Conservation (phyloP, 495 filamentous ascomycete species). For the Trichoderma virens region DNA sequence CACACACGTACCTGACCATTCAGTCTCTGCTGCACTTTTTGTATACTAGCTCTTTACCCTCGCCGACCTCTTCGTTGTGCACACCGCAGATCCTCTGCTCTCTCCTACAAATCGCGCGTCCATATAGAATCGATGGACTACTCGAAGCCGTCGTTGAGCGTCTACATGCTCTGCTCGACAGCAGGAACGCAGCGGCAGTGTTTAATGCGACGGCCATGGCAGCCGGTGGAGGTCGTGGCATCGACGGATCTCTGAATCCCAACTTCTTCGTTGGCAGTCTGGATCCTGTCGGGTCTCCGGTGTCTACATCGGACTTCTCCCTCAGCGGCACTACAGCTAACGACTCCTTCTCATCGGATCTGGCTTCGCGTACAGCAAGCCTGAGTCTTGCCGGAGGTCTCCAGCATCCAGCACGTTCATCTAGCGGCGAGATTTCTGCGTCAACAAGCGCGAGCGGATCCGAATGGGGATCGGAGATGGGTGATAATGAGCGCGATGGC, state of each 20-base stretch:
- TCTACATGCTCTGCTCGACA: constrained; percentile 83
- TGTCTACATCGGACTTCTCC: constrained; percentile 19
- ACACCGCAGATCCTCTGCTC: constrained; percentile 94
- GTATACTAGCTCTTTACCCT: constrained; percentile 82
- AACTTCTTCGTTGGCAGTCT: constrained; percentile 32
- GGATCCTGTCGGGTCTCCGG: constrained; percentile 11
- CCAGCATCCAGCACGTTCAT: constrained; percentile 19
- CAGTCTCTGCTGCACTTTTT: constrained; percentile 84
- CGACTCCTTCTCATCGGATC: constrained; percentile 15
- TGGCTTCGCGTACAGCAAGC: constrained; percentile 17
- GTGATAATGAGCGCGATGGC: constrained; percentile 25
- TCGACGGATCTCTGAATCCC: constrained; percentile 41
- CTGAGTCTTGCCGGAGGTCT: constrained; percentile 35
- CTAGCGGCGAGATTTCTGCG: constrained; percentile 42
- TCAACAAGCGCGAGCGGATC: constrained; percentile 39
- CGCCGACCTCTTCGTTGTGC: constrained; percentile 66
- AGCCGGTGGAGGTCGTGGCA: constrained; percentile 80
- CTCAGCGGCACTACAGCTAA: constrained; percentile 23
- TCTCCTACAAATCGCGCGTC: constrained; percentile 84
- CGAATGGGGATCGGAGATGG: constrained; percentile 41
- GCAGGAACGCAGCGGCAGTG: constrained; percentile 87
- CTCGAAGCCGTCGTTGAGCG: constrained; percentile 87
- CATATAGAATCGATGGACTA: constrained; percentile 86
- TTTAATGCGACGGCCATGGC: constrained; percentile 99
- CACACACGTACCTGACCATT: constrained; percentile 82